Percentiles rank a stretch among this genome's conserved stretches.
phyloP scores from a whole-genome alignment of 2,329 filamentous ascomycete genomes.

The Dactylellina parvicollis region DNA sequence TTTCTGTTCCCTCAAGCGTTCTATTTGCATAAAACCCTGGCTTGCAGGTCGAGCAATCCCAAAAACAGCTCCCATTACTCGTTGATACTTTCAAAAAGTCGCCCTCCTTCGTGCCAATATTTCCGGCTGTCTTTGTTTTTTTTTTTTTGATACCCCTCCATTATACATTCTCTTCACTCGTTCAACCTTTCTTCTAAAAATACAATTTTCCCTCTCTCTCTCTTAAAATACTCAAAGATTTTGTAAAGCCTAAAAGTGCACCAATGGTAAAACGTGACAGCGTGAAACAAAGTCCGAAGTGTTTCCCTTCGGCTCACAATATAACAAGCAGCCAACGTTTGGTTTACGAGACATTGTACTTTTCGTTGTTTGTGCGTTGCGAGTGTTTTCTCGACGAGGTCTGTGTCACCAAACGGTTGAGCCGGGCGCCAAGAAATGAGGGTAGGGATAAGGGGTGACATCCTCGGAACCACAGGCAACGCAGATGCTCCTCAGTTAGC shows the following conservation, averaged over 20 bases:
- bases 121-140: not conserved
- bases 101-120: constrained; percentile 7
- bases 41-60: constrained; percentile 47
- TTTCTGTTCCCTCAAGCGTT: constrained; percentile 1
- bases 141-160: constrained; percentile 12
- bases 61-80: not conserved
- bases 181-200: not conserved
- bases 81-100: not conserved
- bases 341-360: no score
- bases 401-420: constrained; percentile 6
- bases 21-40: constrained; percentile 3
- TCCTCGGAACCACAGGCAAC: constrained; percentile 32
- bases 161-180: not conserved
- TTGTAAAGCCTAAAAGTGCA: no score
- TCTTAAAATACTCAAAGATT: not conserved
- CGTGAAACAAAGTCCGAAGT: no score
- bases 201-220: not conserved
- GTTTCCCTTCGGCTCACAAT: no score
- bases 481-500: not conserved
- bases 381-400: no score
- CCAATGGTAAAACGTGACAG: no score
- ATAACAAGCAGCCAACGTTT: no score
- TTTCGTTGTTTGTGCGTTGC: no score
- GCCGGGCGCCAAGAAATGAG: constrained; percentile 11
- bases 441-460: constrained; percentile 5